Evolutionary conservation across 2,329 filamentous ascomycete species (phyloP).

Genomic region (Fusarium sp.): DNA sequence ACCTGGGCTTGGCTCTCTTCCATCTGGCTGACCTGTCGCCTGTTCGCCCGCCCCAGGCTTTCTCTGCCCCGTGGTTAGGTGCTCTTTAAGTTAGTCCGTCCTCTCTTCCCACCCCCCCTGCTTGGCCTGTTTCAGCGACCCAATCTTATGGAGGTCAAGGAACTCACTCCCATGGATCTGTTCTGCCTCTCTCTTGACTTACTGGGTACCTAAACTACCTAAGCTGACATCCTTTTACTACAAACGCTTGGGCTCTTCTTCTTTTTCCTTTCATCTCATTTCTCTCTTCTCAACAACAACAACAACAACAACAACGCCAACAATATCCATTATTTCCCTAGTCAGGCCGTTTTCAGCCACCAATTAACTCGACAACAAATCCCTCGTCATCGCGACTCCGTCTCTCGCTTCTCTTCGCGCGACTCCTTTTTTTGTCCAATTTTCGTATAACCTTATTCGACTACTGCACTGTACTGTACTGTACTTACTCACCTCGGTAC

Average conservation of each 20-base stretch:
- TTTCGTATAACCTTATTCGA: constrained; percentile 9
- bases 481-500: neutral
- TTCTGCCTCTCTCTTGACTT: neutral
- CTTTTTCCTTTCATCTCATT: constrained; percentile 28
- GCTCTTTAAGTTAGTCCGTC: too few species aligned
- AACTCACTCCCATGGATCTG: neutral
- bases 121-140: constrained; percentile 30
- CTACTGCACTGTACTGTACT: neutral
- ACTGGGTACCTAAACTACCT: constrained; percentile 1
- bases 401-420: constrained; percentile 31
- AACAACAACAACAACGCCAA: constrained; percentile 6
- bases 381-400: constrained; percentile 23
- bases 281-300: constrained; percentile 28
- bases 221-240: constrained; percentile 33
- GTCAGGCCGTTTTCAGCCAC: constrained; percentile 23
- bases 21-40: neutral
- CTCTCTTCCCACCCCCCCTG: constrained; percentile 20
- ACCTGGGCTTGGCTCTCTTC: constrained; percentile 3
- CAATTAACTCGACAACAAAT: constrained; percentile 6
- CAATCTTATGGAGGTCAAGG: constrained; percentile 3
- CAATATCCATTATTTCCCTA: constrained; percentile 10
- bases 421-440: constrained; percentile 24
- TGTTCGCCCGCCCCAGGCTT: constrained; percentile 5
- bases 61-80: neutral
- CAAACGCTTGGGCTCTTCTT: constrained; percentile 25